Evolutionary conservation across 208 protist genomes (phyloP).

Genomic region (Pavlovales sp.): DNA sequence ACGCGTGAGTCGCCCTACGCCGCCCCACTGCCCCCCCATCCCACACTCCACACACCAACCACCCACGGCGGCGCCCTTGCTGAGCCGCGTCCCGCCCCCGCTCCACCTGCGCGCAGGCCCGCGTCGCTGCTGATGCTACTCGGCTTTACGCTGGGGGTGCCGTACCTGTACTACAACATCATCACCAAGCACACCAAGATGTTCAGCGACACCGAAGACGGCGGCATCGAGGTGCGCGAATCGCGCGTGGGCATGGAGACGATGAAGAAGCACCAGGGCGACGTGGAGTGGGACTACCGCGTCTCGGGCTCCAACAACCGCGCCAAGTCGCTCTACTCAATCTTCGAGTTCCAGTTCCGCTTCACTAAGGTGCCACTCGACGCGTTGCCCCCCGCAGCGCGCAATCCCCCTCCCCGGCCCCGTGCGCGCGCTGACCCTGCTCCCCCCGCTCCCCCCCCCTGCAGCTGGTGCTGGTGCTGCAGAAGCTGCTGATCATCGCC

Average conservation of each 20-base stretch:
- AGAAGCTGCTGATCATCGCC: constrained; percentile 27
- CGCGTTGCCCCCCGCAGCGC: too few relatives aligned
- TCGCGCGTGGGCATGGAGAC: neutral
- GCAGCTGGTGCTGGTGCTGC: neutral
- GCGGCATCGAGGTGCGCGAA: neutral
- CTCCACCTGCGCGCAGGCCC: neutral
- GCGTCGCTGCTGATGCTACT: neutral
- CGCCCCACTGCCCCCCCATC: too few relatives aligned
- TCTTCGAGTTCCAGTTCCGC: constrained; percentile 4
- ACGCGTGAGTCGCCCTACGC: too few relatives aligned
- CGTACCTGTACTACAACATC: neutral
- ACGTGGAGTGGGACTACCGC: constrained; percentile 29
- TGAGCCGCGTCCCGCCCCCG: too few relatives aligned
- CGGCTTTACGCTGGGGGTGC: constrained; percentile 12
- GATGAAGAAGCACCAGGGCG: neutral
- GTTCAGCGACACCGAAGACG: too few relatives aligned
- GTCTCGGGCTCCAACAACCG: neutral
- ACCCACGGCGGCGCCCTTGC: too few relatives aligned
- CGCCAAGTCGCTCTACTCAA: neutral
- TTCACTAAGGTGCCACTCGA: neutral
- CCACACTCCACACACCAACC: too few relatives aligned
- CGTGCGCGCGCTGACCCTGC: neutral
- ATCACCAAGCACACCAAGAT: neutral
- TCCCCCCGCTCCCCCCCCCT: neutral
- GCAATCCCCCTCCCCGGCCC: too few relatives aligned